These are phyloP conservation scores for Cercospora citrullina DNA, from an alignment of 2,329 filamentous ascomycete genomes.

Conservation along the genomic window DNA sequence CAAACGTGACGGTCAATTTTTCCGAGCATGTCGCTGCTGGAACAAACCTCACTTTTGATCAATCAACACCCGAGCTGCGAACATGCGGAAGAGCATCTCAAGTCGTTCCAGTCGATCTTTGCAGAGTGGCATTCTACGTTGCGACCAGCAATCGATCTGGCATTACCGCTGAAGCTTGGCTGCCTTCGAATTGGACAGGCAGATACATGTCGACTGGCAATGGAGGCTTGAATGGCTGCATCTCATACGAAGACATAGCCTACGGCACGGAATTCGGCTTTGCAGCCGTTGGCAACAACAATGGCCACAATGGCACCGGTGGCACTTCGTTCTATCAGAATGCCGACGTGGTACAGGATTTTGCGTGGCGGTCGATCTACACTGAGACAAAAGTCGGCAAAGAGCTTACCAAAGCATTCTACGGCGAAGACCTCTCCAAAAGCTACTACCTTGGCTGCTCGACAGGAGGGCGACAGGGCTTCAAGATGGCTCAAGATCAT, in stretches of 20 bases:
- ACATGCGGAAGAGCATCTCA: conserved; percentile 42
- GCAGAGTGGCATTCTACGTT: conserved; percentile 45
- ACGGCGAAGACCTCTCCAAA: conserved; percentile 43
- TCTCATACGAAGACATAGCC: conserved; percentile 41
- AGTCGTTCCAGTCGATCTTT: conserved; percentile 42
- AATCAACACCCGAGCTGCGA: conserved; percentile 35
- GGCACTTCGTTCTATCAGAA: conserved; percentile 51
- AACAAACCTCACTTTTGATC: conserved; percentile 32
- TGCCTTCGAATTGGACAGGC: conserved; percentile 46
- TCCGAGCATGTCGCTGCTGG: conserved; percentile 31
- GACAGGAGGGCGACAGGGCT: conserved; percentile 49
- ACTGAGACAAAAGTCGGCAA: conserved; percentile 37
- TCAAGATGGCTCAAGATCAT: conserved; percentile 47
- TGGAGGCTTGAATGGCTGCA: conserved; percentile 45
- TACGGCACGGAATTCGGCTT: conserved; percentile 44
- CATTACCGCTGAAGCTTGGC: conserved; percentile 49
- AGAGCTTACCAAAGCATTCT: conserved; percentile 39
- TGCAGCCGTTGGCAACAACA: conserved; percentile 45
- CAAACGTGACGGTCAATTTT: conserved; percentile 34
- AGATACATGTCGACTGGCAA: conserved; percentile 43
- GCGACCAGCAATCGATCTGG: conserved; percentile 44
- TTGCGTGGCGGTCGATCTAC: conserved; percentile 43
- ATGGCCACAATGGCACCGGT: conserved; percentile 46
- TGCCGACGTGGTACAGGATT: conserved; percentile 50
- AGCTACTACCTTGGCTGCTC: conserved; percentile 51